Conservation (phyloP, 805 yeast species). For the Priceomyces castillae region DNA sequence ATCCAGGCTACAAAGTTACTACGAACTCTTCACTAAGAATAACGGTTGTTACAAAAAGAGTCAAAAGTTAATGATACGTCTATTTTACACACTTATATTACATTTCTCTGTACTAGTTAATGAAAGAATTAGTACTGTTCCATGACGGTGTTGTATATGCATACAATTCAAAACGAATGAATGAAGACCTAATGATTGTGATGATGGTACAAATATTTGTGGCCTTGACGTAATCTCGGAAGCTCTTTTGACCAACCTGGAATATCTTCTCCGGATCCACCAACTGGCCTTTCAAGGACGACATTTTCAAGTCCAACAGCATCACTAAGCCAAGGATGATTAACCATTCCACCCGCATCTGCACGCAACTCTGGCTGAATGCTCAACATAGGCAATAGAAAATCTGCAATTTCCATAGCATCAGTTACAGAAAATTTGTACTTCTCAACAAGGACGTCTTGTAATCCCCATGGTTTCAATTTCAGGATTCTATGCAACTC, state of each 20-base stretch:
- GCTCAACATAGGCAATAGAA: constrained; percentile 77
- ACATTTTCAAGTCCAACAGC: constrained; percentile 74
- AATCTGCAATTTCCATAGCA: constrained; percentile 71
- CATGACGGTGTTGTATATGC: background rate
- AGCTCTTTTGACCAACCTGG: constrained; percentile 83
- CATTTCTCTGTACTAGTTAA: background rate
- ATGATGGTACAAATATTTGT: constrained; percentile 6
- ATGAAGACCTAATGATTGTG: constrained; percentile 2
- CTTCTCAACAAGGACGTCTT: constrained; percentile 79
- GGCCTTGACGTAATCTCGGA: constrained; percentile 3
- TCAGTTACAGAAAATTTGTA: constrained; percentile 69
- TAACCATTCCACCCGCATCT: constrained; percentile 94
- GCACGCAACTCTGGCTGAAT: constrained; percentile 79
- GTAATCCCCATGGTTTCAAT: constrained; percentile 85
- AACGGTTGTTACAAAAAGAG: too few relatives aligned
- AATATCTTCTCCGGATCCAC: constrained; percentile 82
- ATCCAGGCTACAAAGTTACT: too few relatives aligned
- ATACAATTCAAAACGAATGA: background rate
- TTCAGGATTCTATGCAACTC: constrained; percentile 75
- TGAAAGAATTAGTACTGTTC: background rate
- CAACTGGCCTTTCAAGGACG: constrained; percentile 67
- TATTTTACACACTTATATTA: background rate
- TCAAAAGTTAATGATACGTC: background rate
- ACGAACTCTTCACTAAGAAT: too few relatives aligned
- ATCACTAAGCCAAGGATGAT: constrained; percentile 81